These are phyloP conservation scores for Neodidymelliopsis sp. DNA, from an alignment of 2,329 filamentous ascomycete species.

Conservation along the genomic window DNA sequence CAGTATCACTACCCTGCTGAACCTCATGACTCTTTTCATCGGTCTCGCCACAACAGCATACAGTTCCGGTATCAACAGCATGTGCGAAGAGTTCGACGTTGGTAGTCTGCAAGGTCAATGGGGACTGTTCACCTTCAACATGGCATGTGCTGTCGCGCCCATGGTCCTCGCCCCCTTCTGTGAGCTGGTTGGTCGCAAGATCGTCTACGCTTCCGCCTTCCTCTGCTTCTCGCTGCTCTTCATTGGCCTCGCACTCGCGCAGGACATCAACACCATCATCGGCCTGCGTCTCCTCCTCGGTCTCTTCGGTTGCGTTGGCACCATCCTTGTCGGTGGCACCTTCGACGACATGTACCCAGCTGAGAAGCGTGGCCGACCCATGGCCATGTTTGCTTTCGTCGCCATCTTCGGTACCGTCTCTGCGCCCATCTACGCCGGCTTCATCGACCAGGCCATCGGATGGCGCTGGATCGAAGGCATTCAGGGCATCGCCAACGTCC, in stretches of 20 bases:
- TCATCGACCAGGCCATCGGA: conserved; percentile 61
- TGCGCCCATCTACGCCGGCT: conserved; percentile 62
- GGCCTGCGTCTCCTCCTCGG: conserved; percentile 37
- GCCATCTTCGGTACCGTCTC: conserved; percentile 56
- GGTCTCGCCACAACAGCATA: conserved; percentile 38
- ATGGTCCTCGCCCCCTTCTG: conserved; percentile 39
- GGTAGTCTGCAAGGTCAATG: conserved; percentile 33
- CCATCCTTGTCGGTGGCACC: conserved; percentile 37
- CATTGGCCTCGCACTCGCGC: conserved; percentile 36
- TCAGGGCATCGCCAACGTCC: conserved; percentile 61
- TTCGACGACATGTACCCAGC: conserved; percentile 42
- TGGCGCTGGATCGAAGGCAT: conserved; percentile 64
- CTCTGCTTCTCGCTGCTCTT: conserved; percentile 38
- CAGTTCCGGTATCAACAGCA: conserved; percentile 36
- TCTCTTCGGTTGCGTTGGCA: conserved; percentile 39
- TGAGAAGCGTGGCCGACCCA: conserved; percentile 35
- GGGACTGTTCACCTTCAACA: conserved; percentile 39
- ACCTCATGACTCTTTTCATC: conserved; percentile 39
- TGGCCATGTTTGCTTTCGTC: conserved; percentile 41
- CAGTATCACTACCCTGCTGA: conserved; percentile 37
- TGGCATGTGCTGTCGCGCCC: conserved; percentile 36
- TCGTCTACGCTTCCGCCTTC: conserved; percentile 35
- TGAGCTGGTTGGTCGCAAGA: conserved; percentile 36
- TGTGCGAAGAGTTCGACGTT: conserved; percentile 37
- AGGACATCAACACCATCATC: conserved; percentile 35